phyloP scores from a whole-genome alignment of 2,329 filamentous ascomycete genomes.

The Phyllosticta citriasiana region DNA sequence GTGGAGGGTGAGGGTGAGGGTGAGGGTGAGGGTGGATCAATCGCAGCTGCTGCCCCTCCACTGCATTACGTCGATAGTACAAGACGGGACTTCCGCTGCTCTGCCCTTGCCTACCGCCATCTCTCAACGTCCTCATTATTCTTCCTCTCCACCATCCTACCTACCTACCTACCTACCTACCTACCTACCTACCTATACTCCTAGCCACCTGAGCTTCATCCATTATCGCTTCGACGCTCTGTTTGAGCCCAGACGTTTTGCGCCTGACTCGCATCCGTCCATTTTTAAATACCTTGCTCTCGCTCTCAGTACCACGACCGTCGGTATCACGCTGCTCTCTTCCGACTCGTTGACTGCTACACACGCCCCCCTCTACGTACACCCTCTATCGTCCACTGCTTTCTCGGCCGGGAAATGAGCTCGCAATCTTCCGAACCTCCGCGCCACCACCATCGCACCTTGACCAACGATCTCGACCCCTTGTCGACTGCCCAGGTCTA shows the following conservation, averaged over 20 bases:
- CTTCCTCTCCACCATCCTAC: neutral
- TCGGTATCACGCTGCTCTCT: conserved; percentile 2
- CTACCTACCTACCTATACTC: neutral
- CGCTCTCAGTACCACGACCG: neutral
- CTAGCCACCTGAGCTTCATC: conserved; percentile 1
- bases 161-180: neutral
- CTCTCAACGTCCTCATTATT: neutral
- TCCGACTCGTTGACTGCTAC: neutral
- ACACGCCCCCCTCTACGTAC: neutral
- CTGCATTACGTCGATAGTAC: conserved; percentile 1
- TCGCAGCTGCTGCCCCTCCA: conserved; percentile 9
- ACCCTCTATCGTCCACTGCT: neutral
- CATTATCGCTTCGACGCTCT: neutral
- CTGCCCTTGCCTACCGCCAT: neutral
- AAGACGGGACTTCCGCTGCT: neutral
- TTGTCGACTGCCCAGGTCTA: conserved; percentile 49
- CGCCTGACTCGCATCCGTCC: conserved; percentile 3
- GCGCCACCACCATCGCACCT: conserved; percentile 25
- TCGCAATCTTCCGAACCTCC: conserved; percentile 23
- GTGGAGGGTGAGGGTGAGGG: too few relatives aligned
- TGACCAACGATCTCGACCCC: conserved; percentile 41
- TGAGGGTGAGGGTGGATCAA: neutral
- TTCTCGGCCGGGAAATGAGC: conserved; percentile 20
- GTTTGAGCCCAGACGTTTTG: conserved; percentile 5
- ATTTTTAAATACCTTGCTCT: neutral